Base-by-base conservation (phyloP, 2,329 filamentous ascomycete genomes). In the Colletotrichum sidae region DNA sequence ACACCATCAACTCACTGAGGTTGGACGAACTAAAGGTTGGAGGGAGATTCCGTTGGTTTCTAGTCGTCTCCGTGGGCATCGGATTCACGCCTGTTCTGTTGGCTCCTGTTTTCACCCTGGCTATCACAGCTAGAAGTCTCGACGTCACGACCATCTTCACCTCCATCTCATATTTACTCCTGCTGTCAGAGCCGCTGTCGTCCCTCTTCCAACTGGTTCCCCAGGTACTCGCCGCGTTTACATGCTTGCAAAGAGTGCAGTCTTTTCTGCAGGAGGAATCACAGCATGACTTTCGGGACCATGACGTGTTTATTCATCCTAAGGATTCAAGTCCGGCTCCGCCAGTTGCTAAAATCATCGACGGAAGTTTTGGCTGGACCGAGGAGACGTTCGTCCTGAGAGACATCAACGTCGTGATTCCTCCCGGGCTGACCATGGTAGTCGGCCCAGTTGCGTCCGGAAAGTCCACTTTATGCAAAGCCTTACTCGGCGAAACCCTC, bases 401-500 rank as follows among this genome's bases (percentile, higher is more conserved):
- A 1, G 50, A 76, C 11, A 71, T 81, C 58, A 67, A 75, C 34
- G 56, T 79, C 3, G 65, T 65, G 0, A 70, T 81, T 6, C 71
- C 74, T 6, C 52, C 67, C 6, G 60, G 69, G 2, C 70, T 81
- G 2, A 80, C 75, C 12, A 73, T 80, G 12, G 69, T 81, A 1
- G 72, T 79, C 9, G 79, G 79, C 0, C 78, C 78, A 0, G 71
- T 80, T 11, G 79, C 72, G 1, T 76, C 74, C 0, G 79, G 79
- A 0, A 81, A 81, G 58, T 78, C 78, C 0, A 75, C 78, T 0
- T 68, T 80, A 1, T 78, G 75, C 71, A 78, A 77, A 44, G 76
- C 75, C 0, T 67, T 83, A 0, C 64, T 74, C 0, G 72, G 73
- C 1, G 73, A 75, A 45, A 69, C 69, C 6, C 63, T 72, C 1